Evolutionary conservation across 257 asterid genomes (phyloP).

Genomic region (Primulina eburnea): DNA sequence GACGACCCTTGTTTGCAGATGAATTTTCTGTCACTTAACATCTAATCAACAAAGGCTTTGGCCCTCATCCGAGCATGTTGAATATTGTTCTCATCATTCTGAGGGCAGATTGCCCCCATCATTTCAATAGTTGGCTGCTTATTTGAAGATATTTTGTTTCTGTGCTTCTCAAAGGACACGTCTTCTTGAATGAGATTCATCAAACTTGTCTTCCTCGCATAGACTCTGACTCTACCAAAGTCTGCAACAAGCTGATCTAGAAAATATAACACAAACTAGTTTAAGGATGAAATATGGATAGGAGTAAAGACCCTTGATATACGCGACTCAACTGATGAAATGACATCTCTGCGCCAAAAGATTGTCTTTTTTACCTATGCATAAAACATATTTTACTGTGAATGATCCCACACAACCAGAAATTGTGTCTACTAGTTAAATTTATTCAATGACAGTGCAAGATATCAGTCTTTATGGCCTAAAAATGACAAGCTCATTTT

Average conservation of each 20-base stretch:
- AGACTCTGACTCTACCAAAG: constrained; percentile 24
- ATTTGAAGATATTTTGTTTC: constrained; percentile 27
- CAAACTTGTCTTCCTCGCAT: constrained; percentile 22
- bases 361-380: too few relatives aligned
- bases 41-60: constrained; percentile 52
- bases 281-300: background rate
- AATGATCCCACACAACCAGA: too few relatives aligned
- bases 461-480: too few relatives aligned
- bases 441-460: too few relatives aligned
- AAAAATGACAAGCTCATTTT: too few relatives aligned
- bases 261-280: constrained; percentile 20
- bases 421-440: too few relatives aligned
- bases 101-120: constrained; percentile 41
- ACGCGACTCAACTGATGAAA: background rate
- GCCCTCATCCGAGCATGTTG: constrained; percentile 49
- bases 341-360: background rate
- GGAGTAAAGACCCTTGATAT: too few relatives aligned
- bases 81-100: constrained; percentile 35
- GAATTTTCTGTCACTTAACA: constrained; percentile 38
- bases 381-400: too few relatives aligned
- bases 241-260: constrained; percentile 39
- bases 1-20: constrained; percentile 23
- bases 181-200: constrained; percentile 32
- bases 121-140: constrained; percentile 39
- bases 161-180: constrained; percentile 25